A percentile compares a stretch with the other conserved stretches of the same genome.
phyloP scores from a whole-genome alignment of 2,329 filamentous ascomycete genomes.

The Lanzia echinophila region DNA sequence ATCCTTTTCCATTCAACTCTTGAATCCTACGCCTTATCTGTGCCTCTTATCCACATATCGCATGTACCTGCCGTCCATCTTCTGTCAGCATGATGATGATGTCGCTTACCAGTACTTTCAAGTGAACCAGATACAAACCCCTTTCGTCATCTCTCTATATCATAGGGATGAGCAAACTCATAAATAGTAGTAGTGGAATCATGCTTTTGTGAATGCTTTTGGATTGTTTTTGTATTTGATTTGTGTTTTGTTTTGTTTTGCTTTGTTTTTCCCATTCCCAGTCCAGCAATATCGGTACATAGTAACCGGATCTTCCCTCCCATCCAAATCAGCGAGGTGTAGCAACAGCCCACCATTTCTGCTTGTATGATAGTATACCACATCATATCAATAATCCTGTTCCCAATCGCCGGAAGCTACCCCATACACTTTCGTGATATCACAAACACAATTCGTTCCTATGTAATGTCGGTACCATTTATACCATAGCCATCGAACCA shows the following conservation, averaged over 20 bases:
- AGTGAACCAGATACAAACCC: too few species aligned
- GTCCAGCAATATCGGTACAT: background rate
- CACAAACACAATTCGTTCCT: too few species aligned
- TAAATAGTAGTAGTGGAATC: background rate
- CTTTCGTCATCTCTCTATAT: too few species aligned
- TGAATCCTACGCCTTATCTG: too few species aligned
- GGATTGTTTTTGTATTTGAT: background rate
- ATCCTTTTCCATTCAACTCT: background rate
- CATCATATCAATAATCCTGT: too few species aligned
- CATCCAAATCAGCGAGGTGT: background rate
- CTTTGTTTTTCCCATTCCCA: background rate
- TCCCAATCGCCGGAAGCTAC: too few species aligned
- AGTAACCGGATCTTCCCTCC: background rate
- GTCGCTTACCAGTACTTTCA: too few species aligned
- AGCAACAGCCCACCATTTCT: background rate
- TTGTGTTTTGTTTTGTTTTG: background rate
- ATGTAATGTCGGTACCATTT: too few species aligned
- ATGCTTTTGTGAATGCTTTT: background rate
- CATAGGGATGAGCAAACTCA: background rate
- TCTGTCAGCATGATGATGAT: too few species aligned
- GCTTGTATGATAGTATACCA: background rate
- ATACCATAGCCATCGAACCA: too few species aligned
- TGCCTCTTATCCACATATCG: background rate
- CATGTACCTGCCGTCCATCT: background rate
- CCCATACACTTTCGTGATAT: too few species aligned